Evolutionary conservation across 2,329 filamentous ascomycete genomes (phyloP), one percentile per base, ranked within the genome.

Genomic region (Exophiala sideris): DNA sequence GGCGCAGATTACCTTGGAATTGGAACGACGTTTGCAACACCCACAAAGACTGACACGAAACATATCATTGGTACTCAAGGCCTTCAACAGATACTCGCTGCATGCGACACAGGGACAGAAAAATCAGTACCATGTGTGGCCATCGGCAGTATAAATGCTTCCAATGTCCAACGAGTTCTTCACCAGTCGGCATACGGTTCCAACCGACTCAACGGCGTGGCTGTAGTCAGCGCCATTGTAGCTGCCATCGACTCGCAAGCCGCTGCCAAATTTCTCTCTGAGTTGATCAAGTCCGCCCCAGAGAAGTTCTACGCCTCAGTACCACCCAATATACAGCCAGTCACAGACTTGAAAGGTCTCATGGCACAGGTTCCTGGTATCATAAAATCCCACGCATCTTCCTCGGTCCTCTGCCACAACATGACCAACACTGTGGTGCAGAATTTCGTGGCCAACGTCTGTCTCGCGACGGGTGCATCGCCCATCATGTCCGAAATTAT

Each of bases 361-460:
- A 33, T 72, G 5, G 58, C 66, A n/a, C 64, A 69, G 24, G 68
- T 76, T 3, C 72, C 74, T 2, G 52, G 63, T 3, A 72, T 88
- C 14, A 76, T 95, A 40, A 76, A 74, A 55, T 76, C 78, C 5
- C 80, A 96, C 45, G 81, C 81, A 4, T 69, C 76, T 2, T 77
- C 73, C 40, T 85, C 81, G 52, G 91, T 91, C 0, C 78, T 97
- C 18, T 88, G 87, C 47, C 92, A 97, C 73, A 96, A 96, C 73
- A 97, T 97, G 89, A 97, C 94, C 49, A 97, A 97, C 69, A 79
- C 91, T 48, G 92, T 97, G 0, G 92, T 96, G 18, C 91, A 96
- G 66, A 96, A 96, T 73, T 88, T 97, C 65, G 89, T 91, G 12
- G 92, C 94, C 48, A 96, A 95, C 66, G 86, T 96, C 2, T 90